These are phyloP conservation scores for Ephemerocybe angulata DNA, from an alignment of 768 basidiomycete species.

Conservation along the genomic window DNA sequence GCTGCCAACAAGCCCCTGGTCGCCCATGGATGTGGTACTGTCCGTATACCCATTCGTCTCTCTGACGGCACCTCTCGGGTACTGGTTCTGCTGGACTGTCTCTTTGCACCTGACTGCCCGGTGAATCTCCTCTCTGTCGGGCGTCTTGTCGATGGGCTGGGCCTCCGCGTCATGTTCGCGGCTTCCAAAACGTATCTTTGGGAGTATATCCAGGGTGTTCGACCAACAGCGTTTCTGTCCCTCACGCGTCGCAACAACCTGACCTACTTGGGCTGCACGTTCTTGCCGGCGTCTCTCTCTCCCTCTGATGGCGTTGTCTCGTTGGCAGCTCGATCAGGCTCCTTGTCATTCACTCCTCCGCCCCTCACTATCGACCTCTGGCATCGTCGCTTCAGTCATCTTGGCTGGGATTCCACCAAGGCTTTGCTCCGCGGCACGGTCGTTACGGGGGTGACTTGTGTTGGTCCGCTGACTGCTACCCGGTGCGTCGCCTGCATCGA, in stretches of 20 bases:
- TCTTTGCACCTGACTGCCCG: conserved; percentile 21
- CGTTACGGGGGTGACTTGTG: conserved; percentile 11
- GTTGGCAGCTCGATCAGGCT: neutral
- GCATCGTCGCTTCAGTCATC: conserved; percentile 25
- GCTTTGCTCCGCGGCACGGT: conserved; percentile 14
- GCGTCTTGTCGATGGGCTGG: conserved; percentile 12
- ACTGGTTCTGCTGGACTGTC: conserved; percentile 17
- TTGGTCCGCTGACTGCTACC: neutral
- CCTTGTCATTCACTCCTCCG: neutral
- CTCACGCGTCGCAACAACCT: neutral
- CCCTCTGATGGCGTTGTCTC: neutral
- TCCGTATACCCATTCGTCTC: conserved; percentile 1
- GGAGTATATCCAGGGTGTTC: neutral
- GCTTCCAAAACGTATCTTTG: neutral
- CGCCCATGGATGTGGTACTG: conserved; percentile 12
- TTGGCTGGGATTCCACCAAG: conserved; percentile 16
- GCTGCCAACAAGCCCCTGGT: conserved; percentile 18
- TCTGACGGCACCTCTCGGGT: conserved; percentile 3
- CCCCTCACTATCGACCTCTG: conserved; percentile 14
- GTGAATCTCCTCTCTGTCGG: conserved; percentile 23
- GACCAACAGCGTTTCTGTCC: neutral
- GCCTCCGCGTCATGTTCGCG: neutral
- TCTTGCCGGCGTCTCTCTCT: neutral
- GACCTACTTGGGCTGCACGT: neutral
- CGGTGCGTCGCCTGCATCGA: neutral